These are phyloP conservation scores for Ruellia speciosa DNA, from an alignment of 305 asterid genomes.

Conservation along the genomic window DNA sequence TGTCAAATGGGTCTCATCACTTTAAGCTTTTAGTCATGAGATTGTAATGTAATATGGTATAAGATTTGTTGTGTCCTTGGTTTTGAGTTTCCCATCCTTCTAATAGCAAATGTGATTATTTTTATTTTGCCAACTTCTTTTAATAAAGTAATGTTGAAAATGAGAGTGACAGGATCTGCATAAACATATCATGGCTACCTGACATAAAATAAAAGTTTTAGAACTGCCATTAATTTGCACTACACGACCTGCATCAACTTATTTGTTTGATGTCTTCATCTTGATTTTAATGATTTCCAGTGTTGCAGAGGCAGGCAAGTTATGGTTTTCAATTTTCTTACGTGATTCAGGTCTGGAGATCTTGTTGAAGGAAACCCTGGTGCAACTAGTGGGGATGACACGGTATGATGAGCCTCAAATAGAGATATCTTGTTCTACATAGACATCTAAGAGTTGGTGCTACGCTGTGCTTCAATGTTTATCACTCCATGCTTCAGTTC, in stretches of 20 bases:
- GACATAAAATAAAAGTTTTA: constrained; percentile 17
- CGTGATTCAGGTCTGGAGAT: constrained; percentile 74
- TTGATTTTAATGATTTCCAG: constrained; percentile 14
- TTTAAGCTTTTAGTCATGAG: too few relatives aligned
- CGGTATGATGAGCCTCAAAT: constrained; percentile 49
- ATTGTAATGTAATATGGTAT: too few relatives aligned
- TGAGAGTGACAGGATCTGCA: constrained; percentile 6
- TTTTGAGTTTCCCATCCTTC: constrained; percentile 3
- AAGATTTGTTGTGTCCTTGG: too few relatives aligned
- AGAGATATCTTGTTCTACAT: constrained; percentile 21
- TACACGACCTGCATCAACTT: constrained; percentile 12
- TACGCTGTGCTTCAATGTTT: not conserved
- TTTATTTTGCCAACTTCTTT: not conserved
- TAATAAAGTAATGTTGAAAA: not conserved
- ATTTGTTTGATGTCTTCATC: constrained; percentile 15
- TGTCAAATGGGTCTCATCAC: too few relatives aligned
- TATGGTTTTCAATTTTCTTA: constrained; percentile 17
- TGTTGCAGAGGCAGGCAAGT: not conserved
- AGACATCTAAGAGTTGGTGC: constrained; percentile 8
- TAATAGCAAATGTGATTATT: constrained; percentile 14
- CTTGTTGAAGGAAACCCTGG: constrained; percentile 89
- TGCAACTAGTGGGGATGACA: constrained; percentile 90
- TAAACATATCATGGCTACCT: constrained; percentile 9
- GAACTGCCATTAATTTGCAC: constrained; percentile 16
- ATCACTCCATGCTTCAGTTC: constrained; percentile 8